Base-by-base conservation (phyloP, 768 basidiomycete species). In the Pleurotus pulmonarius region DNA sequence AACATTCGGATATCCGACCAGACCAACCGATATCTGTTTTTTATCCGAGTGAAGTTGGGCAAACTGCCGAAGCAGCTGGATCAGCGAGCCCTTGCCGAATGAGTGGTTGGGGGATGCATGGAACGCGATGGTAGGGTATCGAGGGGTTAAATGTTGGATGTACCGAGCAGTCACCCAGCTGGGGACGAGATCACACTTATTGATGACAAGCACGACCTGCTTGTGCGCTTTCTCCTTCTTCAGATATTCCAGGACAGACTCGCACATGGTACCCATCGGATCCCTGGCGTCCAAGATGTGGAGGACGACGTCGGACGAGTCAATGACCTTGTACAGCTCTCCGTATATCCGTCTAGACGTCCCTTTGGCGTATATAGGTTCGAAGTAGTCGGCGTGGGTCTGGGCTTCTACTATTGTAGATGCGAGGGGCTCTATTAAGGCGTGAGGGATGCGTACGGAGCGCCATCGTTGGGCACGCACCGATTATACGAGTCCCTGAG, bases 91-190 rank as follows among this genome's bases (percentile, higher is more conserved):
- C 74, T 99, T 98, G 64, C 96, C 97, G 66, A 99, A 99, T 1
- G 96, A 97, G 75, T 99, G 95, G 70, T 97, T 97, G 45, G 95
- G 94, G 18, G 96, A 98, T 5, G 96, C 97, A 68, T 99, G 96
- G 80, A 98, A 98, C 2, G 96, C 96, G 63, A 99, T 89, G 4
- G 96, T 98, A 7, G 96, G 96, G 65, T 93, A 97, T 56, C 87
- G 86, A 46, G 95, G 91, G 0, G 94, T 96, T 18, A 98, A 85
- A 66, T 97, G 89, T 74, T 95, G 88, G 63, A 98, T 92, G 74
- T 97, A 96, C 54, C 96, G 89, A 56, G 94, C 95, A 7, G 96
- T 98, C 41, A 97, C 96, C 96, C 96, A 99, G 64, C 93, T 97
- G 5, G 96, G 97, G 11, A 99, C 95, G 55, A 99, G 75, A 72